Percentiles rank a stretch among this genome's conserved stretches.
Evolutionary conservation across 805 yeast genomes (phyloP).

Genomic region (Candida ulmi): DNA sequence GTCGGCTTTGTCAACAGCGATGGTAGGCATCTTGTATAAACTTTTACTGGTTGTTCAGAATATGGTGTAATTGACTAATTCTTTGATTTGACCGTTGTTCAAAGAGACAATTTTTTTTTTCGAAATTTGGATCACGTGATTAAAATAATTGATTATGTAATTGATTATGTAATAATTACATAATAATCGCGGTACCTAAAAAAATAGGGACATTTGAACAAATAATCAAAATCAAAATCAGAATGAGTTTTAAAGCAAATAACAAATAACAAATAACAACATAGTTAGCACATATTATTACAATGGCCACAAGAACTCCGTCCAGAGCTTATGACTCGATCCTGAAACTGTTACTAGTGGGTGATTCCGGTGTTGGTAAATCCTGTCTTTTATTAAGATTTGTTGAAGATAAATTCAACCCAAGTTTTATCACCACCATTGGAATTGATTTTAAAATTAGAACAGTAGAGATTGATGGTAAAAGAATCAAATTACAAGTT

Average conservation of each 20-base stretch:
- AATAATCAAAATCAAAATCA: no score
- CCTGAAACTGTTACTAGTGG: conserved; percentile 87
- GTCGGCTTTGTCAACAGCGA: conserved; percentile 92
- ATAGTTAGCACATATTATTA: not conserved
- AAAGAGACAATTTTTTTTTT: no score
- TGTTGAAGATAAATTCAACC: conserved; percentile 95
- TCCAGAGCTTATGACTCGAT: conserved; percentile 82
- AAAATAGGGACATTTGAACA: no score
- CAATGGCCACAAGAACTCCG: conserved; percentile 50
- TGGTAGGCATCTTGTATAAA: conserved; percentile 76
- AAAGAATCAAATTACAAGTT: conserved; percentile 87
- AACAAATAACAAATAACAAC: not conserved
- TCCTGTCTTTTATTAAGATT: conserved; percentile 88
- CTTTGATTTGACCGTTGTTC: no score
- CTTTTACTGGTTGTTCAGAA: no score
- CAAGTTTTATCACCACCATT: conserved; percentile 93
- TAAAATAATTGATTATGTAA: not conserved
- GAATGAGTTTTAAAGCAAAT: no score
- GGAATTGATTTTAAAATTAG: conserved; percentile 98
- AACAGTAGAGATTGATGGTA: conserved; percentile 90
- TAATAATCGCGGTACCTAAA: no score
- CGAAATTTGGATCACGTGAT: not conserved
- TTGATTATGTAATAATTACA: no score
- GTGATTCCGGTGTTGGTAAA: conserved; percentile 89
- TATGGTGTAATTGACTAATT: no score